Percentiles rank a stretch among this genome's conserved stretches.
Evolutionary conservation across 2,329 filamentous ascomycete species (phyloP).

Genomic region (Scolecobasidium constrictum): DNA sequence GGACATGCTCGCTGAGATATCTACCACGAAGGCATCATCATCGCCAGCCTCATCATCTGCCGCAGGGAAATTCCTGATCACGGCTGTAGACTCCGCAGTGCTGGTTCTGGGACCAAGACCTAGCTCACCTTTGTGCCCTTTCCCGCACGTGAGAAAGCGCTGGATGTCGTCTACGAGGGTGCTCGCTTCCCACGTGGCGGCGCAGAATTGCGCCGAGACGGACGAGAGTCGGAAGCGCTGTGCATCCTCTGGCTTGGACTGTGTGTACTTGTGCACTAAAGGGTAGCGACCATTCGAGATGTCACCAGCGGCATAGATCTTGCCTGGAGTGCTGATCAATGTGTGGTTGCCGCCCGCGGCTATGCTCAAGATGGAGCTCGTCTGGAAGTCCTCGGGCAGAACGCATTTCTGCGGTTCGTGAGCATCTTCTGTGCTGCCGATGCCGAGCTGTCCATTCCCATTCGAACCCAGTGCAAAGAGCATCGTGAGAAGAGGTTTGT

Average conservation of each 20-base stretch:
- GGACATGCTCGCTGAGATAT: conserved; percentile 63
- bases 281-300: conserved; percentile 4
- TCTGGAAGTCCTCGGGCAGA: conserved; percentile 3
- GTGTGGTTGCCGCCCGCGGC: conserved; percentile 79
- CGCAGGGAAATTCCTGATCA: conserved; percentile 55
- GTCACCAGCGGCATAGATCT: conserved; percentile 11
- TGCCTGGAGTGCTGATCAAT: conserved; percentile 36
- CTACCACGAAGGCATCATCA: conserved; percentile 26
- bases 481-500: conserved; percentile 1
- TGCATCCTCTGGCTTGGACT: background rate
- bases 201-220: conserved; percentile 26
- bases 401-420: conserved; percentile 18
- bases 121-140: conserved; percentile 60
- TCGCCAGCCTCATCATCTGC: too few species aligned
- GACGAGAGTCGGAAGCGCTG: conserved; percentile 1
- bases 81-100: conserved; percentile 26
- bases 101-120: conserved; percentile 41
- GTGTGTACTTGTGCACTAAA: background rate
- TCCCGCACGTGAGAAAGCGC: conserved; percentile 52
- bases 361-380: conserved; percentile 21
- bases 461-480: conserved; percentile 42
- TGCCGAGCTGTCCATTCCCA: conserved; percentile 40
- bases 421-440: conserved; percentile 31
- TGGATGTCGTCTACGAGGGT: conserved; percentile 47
- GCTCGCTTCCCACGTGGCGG: conserved; percentile 72